Evolutionary conservation across 2,329 filamentous ascomycete species (phyloP), one percentile per base, ranked within the genome.

Genomic region (Talaromyces funiculosus): DNA sequence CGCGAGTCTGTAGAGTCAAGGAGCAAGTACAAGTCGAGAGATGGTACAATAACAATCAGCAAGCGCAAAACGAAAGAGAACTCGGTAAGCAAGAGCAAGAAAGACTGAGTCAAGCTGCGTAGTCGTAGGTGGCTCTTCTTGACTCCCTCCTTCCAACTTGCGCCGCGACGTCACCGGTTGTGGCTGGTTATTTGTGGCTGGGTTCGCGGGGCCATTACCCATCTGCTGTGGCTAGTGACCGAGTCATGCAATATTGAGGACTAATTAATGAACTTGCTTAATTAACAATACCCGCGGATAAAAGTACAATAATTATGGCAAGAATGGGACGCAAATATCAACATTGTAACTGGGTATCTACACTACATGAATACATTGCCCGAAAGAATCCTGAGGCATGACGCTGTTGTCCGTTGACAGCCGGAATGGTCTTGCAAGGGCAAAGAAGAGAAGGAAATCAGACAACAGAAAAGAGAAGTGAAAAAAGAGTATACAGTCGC

Each of bases 331-430:
- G 53, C 51, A 20, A 45, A 45, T 24, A 43, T 42, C 14, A 53
- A 53, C 47, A 59, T 26, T 57, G 29, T 18, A 33, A 59, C 20
- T 53, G 56, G 56, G 60, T 62, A 62, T 62, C 60, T 62, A 62
- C 60, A 62, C 55, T 59, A 62, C 56, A 62, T 51, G 47, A 49
- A 59, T 56, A 62, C 56, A 61, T 24, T 26, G 33, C 51, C 51
- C 51, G 51, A 40, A 40, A 26, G 6, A 18, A 18, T 54, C 22
- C 37, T 42, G 24, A 43, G 26, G 14, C 29, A 24, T 22, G 20
- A 16, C 26, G 18, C 18, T 43, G 38, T n/a, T n/a, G 31, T 56
- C 53, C 20, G 53, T 35, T 42, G 22, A 42, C 53, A 24, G 24
- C 51, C 57, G 18, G 55, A 56, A 51, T 40, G 18, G 38, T 4